Base-by-base conservation (phyloP, 495 filamentous ascomycete genomes). In the Penicillium nucicola region DNA sequence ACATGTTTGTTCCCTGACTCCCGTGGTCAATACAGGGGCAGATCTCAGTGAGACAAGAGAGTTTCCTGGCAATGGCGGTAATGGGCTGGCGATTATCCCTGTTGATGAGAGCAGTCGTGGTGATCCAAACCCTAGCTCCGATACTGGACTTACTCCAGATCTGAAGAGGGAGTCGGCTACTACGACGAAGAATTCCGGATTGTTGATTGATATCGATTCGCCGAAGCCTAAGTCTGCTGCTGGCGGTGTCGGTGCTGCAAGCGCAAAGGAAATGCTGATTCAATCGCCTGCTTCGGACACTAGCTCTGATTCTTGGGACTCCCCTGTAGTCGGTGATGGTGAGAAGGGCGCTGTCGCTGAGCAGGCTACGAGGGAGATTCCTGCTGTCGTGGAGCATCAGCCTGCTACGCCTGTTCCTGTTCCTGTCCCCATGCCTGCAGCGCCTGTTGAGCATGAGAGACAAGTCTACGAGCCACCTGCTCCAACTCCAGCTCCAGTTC, bases 1-100 rank as follows among this genome's bases (percentile, higher is more conserved):
- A 36, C 77, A 80, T 53, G 53, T 65, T 18, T 81, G 77, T 49
- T 71, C 72, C 0, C 63, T 75, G 17, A 74, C 69, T 1, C 62
- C 70, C 7, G 2, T 28, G 4, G 52, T 37, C 14, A 51, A 50
- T 34, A 42, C 37, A 14, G 14, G 33, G 2, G 20, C 48, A 9
- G 12, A 18, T 3, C 25, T 51, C 23, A 18, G 20, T 7, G 15
- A 10, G 0, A 28, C 23, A 5, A 11, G 12, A n/a, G 41, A 55
- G n/a, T 8, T 28, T 28, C 5, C 7, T 5, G 44, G 22, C 5
- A 36, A 15, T 34, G 33, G 30, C 1, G 44, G 41, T 1, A 47
- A 58, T 28, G 25, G 31, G 8, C 2, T 37, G 4, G 48, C n/a
- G 1, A 1, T 50, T 20, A 12, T 9, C 22, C 28, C 18, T 0